phyloP scores from a whole-genome alignment of 345 rosid species.

The Laguncularia racemosa region DNA sequence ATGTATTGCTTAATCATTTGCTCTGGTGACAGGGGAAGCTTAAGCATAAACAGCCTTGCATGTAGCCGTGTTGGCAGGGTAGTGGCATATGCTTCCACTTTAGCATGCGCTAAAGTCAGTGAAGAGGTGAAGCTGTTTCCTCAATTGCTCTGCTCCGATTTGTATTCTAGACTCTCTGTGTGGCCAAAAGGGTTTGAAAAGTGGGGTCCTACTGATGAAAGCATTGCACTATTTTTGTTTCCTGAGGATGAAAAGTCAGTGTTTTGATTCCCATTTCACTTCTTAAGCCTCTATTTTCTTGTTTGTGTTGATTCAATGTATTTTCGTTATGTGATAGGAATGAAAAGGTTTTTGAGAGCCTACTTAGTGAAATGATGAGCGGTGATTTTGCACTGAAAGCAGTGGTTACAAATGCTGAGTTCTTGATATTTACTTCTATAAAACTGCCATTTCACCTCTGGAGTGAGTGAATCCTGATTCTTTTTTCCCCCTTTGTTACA shows the following conservation, averaged over 20 bases:
- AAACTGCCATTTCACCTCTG: constrained; percentile 40
- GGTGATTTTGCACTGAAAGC: constrained; percentile 46
- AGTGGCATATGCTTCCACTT: constrained; percentile 53
- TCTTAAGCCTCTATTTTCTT: background rate
- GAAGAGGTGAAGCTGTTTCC: constrained; percentile 41
- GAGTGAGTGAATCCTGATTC: constrained; percentile 37
- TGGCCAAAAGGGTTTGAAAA: constrained; percentile 60
- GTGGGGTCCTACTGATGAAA: constrained; percentile 37
- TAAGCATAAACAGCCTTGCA: constrained; percentile 18
- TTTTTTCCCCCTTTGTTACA: too few species aligned
- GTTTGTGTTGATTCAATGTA: background rate
- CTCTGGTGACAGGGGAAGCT: constrained; percentile 40
- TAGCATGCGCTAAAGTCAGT: constrained; percentile 44
- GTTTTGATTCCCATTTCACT: background rate
- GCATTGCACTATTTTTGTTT: constrained; percentile 61
- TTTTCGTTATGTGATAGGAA: constrained; percentile 23
- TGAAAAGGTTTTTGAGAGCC: constrained; percentile 27
- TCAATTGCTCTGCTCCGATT: constrained; percentile 31
- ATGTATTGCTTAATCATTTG: constrained; percentile 3
- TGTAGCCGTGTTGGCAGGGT: constrained; percentile 20
- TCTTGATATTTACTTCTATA: constrained; percentile 55
- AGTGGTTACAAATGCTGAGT: constrained; percentile 44
- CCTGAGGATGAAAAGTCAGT: constrained; percentile 40
- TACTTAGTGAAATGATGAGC: constrained; percentile 43
- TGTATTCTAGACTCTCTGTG: constrained; percentile 34